Conservation (phyloP, 2,329 filamentous ascomycete genomes). For the Fusarium anthophilum region DNA sequence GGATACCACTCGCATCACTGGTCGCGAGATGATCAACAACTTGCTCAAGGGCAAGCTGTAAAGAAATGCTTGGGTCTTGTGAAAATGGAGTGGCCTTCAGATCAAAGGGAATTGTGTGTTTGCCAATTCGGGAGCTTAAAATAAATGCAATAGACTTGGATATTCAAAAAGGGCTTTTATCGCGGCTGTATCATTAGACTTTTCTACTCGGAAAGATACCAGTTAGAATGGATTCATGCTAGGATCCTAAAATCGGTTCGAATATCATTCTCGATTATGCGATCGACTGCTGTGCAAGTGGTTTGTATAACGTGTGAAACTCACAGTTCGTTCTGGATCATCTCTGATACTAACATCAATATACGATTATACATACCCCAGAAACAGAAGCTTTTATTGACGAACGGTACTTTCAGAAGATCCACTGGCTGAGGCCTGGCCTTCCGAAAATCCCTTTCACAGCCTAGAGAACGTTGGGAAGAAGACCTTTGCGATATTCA, state of each 20-base stretch:
- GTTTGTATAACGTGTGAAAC: not conserved
- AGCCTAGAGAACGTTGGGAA: not conserved
- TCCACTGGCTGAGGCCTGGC: not conserved
- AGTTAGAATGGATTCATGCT: not conserved
- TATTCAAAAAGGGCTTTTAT: not conserved
- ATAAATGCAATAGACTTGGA: not conserved
- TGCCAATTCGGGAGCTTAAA: not conserved
- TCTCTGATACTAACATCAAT: not conserved
- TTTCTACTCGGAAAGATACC: conserved; percentile 4
- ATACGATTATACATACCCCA: not conserved
- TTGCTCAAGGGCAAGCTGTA: conserved; percentile 76
- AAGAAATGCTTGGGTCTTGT: not conserved
- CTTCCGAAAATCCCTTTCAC: not conserved
- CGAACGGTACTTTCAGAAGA: not conserved
- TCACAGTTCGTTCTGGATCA: not conserved
- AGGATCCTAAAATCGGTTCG: not conserved
- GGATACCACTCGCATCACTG: conserved; percentile 80
- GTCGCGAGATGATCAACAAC: conserved; percentile 78
- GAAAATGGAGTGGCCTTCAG: not conserved
- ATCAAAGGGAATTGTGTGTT: not conserved
- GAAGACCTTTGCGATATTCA: no score
- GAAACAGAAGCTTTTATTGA: not conserved
- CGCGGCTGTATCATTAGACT: not conserved
- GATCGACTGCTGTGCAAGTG: not conserved
- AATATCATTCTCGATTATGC: not conserved